A percentile compares a stretch with the other conserved stretches of the same genome.
Conservation (phyloP, 495 filamentous ascomycete species). For the Aspergillus avenaceus region DNA sequence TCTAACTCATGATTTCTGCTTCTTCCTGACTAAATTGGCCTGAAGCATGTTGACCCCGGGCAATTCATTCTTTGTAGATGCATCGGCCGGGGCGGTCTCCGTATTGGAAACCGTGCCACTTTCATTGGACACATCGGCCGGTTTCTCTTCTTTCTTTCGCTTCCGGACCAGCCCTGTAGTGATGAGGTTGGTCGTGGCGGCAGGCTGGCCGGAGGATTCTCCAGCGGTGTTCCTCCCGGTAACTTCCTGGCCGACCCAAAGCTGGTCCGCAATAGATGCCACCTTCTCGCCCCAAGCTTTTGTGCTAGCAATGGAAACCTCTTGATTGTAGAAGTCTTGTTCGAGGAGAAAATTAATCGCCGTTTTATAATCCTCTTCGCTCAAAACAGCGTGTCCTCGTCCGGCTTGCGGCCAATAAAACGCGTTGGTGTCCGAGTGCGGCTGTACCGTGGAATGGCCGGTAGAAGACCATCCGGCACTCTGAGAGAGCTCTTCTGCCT, state of each 20-base stretch:
- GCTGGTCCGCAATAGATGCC: constrained; percentile 45
- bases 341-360: constrained; percentile 76
- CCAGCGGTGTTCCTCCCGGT: constrained; percentile 36
- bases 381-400: constrained; percentile 66
- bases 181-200: constrained; percentile 34
- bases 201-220: constrained; percentile 23
- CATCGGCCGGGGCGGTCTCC: constrained; percentile 17
- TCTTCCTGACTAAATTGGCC: constrained; percentile 60
- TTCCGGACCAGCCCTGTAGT: constrained; percentile 48
- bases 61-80: not conserved
- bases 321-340: constrained; percentile 72
- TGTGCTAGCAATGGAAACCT: constrained; percentile 66
- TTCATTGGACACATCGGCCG: constrained; percentile 6
- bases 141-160: constrained; percentile 41
- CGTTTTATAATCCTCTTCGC: constrained; percentile 68
- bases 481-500: not conserved
- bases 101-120: not conserved
- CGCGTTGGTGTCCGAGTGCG: constrained; percentile 31
- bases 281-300: constrained; percentile 67
- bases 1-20: constrained; percentile 45
- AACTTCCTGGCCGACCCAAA: constrained; percentile 53
- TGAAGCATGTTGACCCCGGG: constrained; percentile 55
- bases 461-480: not conserved
- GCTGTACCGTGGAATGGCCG: constrained; percentile 18
- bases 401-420: constrained; percentile 67